Percentiles rank a stretch among this genome's conserved stretches.
phyloP scores from a whole-genome alignment of 2,329 filamentous ascomycete genomes.

The Sphaerostilbella broomeana region DNA sequence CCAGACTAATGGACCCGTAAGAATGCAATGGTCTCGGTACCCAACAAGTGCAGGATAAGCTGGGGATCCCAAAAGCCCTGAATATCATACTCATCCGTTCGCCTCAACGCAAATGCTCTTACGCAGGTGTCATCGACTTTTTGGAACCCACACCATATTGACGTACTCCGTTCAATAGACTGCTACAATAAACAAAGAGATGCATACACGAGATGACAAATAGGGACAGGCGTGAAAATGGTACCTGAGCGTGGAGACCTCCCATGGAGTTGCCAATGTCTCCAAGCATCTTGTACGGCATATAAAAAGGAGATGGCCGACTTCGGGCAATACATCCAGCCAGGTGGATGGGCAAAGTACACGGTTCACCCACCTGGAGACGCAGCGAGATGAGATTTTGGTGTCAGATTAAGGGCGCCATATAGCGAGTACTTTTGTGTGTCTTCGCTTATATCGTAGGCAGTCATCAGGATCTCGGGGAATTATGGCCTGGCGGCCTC shows the following conservation, averaged over 20 bases:
- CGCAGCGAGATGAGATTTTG: conserved; percentile 1
- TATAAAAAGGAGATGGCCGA: neutral
- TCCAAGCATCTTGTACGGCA: neutral
- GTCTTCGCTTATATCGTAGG: too few species aligned
- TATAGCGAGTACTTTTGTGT: too few species aligned
- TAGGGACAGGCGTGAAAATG: conserved; percentile 2
- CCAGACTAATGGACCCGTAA: neutral
- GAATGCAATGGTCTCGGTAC: neutral
- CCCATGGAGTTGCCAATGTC: neutral
- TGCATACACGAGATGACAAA: neutral
- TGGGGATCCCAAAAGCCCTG: conserved; percentile 5
- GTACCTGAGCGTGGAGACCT: conserved; percentile 2
- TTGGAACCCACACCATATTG: too few species aligned
- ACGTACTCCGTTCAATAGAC: too few species aligned
- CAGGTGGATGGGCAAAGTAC: neutral
- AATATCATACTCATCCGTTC: too few species aligned
- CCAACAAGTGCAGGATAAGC: neutral
- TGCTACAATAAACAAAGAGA: too few species aligned
- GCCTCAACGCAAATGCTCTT: too few species aligned
- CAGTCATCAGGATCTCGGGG: too few species aligned
- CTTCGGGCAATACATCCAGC: conserved; percentile 2
- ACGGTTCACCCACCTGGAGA: neutral
- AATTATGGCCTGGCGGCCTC: too few species aligned
- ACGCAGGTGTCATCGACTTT: too few species aligned
- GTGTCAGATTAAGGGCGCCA: too few species aligned